Evolutionary conservation across 1,284 basidiomycete species (phyloP).

Genomic region (Leccinum olivaceoglutinosum): DNA sequence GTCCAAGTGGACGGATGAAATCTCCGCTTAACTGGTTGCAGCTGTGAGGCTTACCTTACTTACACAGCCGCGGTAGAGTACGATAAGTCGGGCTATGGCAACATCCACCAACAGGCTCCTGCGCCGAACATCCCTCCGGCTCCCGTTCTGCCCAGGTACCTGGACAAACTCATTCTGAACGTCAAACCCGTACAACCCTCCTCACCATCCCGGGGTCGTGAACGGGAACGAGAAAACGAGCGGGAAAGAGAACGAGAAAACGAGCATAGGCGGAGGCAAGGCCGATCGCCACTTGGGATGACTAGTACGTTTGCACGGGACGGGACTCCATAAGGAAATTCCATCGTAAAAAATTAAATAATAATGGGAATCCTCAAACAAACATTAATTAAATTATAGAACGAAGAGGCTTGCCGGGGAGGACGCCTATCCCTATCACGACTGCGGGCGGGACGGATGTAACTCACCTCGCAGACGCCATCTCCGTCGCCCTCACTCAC

Average conservation of each 20-base stretch:
- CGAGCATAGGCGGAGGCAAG: conserved; percentile 28
- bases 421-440: conserved; percentile 29
- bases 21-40: conserved; percentile 51
- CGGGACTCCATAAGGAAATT: conserved; percentile 14
- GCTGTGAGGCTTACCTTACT: conserved; percentile 76
- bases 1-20: conserved; percentile 66
- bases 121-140: conserved; percentile 79
- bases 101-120: conserved; percentile 34
- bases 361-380: no score
- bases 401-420: conserved; percentile 18
- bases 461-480: conserved; percentile 22
- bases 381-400: no score
- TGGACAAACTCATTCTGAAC: conserved; percentile 94
- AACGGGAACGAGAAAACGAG: conserved; percentile 29
- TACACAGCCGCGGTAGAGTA: conserved; percentile 32
- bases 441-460: conserved; percentile 33
- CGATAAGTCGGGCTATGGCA: conserved; percentile 24
- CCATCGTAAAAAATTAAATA: no score
- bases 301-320: conserved; percentile 25
- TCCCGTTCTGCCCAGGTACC: conserved; percentile 82
- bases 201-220: conserved; percentile 28
- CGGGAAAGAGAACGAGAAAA: conserved; percentile 28
- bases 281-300: conserved; percentile 28
- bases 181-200: conserved; percentile 35
- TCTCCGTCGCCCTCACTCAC: no score